phyloP scores from a whole-genome alignment of 1,284 basidiomycete genomes.

The Apiotrichum akiyoshidainum region DNA sequence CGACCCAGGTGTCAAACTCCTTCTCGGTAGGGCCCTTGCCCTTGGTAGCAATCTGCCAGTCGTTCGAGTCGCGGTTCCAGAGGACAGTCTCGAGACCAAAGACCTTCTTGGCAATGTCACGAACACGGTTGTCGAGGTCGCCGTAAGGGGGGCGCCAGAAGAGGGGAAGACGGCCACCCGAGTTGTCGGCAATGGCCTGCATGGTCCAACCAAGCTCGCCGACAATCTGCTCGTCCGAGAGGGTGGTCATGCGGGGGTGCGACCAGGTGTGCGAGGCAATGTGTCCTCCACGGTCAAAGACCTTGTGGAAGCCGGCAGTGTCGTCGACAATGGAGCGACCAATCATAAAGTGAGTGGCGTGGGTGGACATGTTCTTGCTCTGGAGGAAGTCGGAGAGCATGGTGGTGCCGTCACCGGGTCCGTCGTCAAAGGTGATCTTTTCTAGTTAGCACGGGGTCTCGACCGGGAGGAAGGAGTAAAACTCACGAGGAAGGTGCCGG shows the following conservation, averaged over 20 bases:
- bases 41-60: slow-evolving; percentile 45
- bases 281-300: slow-evolving; percentile 3
- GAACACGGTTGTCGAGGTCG: slow-evolving; percentile 56
- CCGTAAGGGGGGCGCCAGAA: slow-evolving; percentile 53
- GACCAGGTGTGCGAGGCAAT: slow-evolving; percentile 6
- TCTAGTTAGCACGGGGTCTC: too few species aligned
- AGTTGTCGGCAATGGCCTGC: slow-evolving; percentile 48
- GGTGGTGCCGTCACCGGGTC: slow-evolving; percentile 54
- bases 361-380: slow-evolving; percentile 51
- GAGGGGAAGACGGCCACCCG: slow-evolving; percentile 43
- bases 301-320: background rate
- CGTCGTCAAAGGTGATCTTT: slow-evolving; percentile 55
- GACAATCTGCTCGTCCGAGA: slow-evolving; percentile 58
- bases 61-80: slow-evolving; percentile 49
- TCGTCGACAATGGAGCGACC: background rate
- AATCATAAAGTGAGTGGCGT: slow-evolving; percentile 56
- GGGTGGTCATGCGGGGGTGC: slow-evolving; percentile 38
- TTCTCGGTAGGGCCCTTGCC: slow-evolving; percentile 27
- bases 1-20: slow-evolving; percentile 17
- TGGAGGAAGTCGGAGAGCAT: slow-evolving; percentile 55
- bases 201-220: slow-evolving; percentile 56
- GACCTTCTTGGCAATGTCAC: slow-evolving; percentile 53
- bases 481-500: slow-evolving; percentile 40
- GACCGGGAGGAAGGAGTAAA: background rate
- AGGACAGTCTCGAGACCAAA: slow-evolving; percentile 49